A percentile compares a stretch with the other conserved stretches of the same genome.
Evolutionary conservation across 805 yeast genomes (phyloP).

Genomic region (Pichia exigua): DNA sequence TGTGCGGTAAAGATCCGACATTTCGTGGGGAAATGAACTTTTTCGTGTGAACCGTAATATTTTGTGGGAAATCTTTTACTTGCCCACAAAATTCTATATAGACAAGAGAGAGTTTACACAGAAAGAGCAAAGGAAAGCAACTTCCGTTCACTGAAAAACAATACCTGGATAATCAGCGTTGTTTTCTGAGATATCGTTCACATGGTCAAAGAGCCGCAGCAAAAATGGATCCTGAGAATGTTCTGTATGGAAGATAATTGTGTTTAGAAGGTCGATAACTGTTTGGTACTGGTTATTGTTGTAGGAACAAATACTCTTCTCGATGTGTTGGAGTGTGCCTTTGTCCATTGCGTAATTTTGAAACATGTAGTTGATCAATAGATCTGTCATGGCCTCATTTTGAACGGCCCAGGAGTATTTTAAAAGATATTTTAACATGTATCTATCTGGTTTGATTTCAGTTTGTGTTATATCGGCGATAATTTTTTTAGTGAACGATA

Average conservation of each 20-base stretch:
- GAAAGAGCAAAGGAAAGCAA: background rate
- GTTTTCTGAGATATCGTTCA: background rate
- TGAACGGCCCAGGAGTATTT: constrained; percentile 1
- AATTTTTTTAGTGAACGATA: constrained; percentile 1
- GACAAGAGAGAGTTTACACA: background rate
- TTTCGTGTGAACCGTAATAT: too few relatives aligned
- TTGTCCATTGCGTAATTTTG: constrained; percentile 2
- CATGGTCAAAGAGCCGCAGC: background rate
- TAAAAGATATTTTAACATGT: constrained; percentile 4
- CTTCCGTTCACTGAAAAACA: background rate
- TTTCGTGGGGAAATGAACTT: too few relatives aligned
- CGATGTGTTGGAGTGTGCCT: constrained; percentile 2
- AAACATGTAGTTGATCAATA: background rate
- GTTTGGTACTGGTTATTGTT: background rate
- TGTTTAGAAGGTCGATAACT: background rate
- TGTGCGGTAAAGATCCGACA: background rate
- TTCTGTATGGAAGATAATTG: background rate
- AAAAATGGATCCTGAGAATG: background rate
- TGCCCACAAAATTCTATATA: background rate
- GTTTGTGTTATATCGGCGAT: constrained; percentile 2
- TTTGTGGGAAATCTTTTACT: too few relatives aligned
- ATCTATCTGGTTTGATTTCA: constrained; percentile 4
- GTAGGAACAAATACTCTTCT: background rate
- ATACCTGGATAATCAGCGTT: background rate
- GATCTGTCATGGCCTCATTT: background rate